Base-by-base conservation (phyloP, 2,329 filamentous ascomycete genomes). In the Myriosclerotinia scirpicola region DNA sequence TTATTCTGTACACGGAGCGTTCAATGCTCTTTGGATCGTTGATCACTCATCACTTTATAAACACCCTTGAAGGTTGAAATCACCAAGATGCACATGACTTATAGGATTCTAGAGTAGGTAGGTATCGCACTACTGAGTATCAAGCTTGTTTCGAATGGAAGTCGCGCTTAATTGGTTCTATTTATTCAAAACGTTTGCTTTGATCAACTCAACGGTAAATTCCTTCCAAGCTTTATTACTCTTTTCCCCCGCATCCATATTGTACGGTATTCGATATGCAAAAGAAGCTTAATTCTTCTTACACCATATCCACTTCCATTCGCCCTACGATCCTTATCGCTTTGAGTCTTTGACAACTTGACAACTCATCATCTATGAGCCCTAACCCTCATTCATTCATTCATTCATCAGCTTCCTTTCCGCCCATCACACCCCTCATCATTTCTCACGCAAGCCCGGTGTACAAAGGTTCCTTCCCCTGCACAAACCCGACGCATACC, bases 401-500 rank as follows among this genome's bases (percentile, higher is more conserved):
- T 17, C 34, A 42, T 42, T 8, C 30, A 36, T 36, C 53, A 34
- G 9, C 20, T 48, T 48, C 46, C 46, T 12, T 22, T 20, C 44
- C 44, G 30, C 44, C 12, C 40, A 34, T 44, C 56, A 38, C n/a
- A 60, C 54, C 38, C 15, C 54, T 30, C 34, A 55, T 55, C 12
- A 17, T 22, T 54, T 42, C 56, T 60, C 56, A 60, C 56, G 20
- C 26, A 59, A 46, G 5, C 30, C 17, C 42, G n/a, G 26, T 59
- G 42, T 48, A 59, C 26, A 42, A 22, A 48, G 5, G 36, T 17
- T 34, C 26, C 34, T 44, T 60, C 56, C 56, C 56, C 58, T 50
- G 58, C 58, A 60, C 58, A 50, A 50, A 60, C 20, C 44, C 58
- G 58, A 50, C 44, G 58, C 44, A 60, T 60, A 44, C 58, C 26